Percentiles rank a stretch among this genome's conserved stretches.
Conservation (phyloP, 495 filamentous ascomycete genomes). For the Lindgomyces ingoldianus region DNA sequence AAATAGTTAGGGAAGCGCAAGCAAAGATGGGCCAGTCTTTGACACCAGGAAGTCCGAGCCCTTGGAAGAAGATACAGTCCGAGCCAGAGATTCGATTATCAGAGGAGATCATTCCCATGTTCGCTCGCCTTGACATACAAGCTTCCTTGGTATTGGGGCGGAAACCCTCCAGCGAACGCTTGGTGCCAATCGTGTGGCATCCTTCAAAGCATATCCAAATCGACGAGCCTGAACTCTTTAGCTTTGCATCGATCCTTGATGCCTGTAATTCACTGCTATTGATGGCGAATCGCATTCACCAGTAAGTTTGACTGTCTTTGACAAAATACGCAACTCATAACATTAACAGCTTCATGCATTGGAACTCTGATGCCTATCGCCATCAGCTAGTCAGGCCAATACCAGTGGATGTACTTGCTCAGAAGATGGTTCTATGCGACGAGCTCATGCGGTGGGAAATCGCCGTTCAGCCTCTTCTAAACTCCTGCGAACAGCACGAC, state of each 20-base stretch:
- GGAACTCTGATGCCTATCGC: neutral
- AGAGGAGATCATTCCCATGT: conserved; percentile 30
- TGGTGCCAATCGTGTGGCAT: conserved; percentile 1
- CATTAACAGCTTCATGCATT: conserved; percentile 16
- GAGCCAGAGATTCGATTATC: conserved; percentile 5
- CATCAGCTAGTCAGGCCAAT: conserved; percentile 7
- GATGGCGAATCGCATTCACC: conserved; percentile 11
- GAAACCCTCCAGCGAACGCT: neutral
- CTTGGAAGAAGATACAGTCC: neutral
- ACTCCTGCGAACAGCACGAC: neutral
- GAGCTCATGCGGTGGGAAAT: conserved; percentile 23
- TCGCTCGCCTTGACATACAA: conserved; percentile 24
- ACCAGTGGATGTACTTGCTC: conserved; percentile 6
- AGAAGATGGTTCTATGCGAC: conserved; percentile 10
- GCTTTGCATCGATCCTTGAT: conserved; percentile 10
- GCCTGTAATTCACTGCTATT: conserved; percentile 11
- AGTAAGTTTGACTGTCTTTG: conserved; percentile 12
- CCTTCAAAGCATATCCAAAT: conserved; percentile 8
- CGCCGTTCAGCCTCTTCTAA: conserved; percentile 13
- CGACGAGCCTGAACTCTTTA: conserved; percentile 2
- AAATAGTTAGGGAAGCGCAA: conserved; percentile 27
- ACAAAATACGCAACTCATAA: neutral
- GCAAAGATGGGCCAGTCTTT: conserved; percentile 3
- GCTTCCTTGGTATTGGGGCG: conserved; percentile 16
- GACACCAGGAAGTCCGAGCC: neutral